phyloP scores from a whole-genome alignment of 2,329 filamentous ascomycete genomes.

The Neofusicoccum sp. region DNA sequence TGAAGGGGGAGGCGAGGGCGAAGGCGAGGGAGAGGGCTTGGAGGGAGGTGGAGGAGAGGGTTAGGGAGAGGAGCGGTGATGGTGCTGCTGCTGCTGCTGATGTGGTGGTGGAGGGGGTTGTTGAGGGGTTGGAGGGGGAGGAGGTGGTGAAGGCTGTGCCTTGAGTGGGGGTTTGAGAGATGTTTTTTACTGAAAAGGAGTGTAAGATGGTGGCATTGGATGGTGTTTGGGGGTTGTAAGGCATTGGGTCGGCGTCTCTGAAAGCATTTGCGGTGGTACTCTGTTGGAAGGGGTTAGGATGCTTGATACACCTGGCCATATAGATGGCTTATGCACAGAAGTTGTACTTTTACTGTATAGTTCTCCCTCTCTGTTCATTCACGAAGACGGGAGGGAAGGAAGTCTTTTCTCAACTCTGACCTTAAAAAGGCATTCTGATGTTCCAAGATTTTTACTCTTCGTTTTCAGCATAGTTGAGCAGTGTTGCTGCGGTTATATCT shows the following conservation, averaged over 20 bases:
- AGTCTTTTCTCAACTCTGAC: background rate
- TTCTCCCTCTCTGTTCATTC: background rate
- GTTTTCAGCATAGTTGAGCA: no score
- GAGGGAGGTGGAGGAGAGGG: conserved; percentile 1
- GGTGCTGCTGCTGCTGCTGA: background rate
- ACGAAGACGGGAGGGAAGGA: background rate
- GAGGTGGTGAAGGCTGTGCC: background rate
- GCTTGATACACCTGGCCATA: background rate
- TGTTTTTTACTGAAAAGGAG: background rate
- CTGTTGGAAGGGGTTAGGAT: no score
- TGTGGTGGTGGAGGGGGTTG: background rate
- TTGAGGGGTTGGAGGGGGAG: background rate
- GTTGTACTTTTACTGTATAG: background rate
- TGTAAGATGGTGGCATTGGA: background rate
- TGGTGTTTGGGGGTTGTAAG: background rate
- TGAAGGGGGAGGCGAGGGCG: conserved; percentile 47
- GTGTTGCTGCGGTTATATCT: no score
- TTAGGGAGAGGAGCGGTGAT: background rate
- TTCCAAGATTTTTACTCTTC: background rate
- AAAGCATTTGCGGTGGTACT: no score
- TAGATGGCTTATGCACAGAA: background rate
- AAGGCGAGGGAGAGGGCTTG: conserved; percentile 26
- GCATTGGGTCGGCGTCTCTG: background rate
- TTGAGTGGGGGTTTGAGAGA: no score
- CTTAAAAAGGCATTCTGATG: no score